Conservation (phyloP, 208 protist species). For the Trypanosoma melophagium region DNA sequence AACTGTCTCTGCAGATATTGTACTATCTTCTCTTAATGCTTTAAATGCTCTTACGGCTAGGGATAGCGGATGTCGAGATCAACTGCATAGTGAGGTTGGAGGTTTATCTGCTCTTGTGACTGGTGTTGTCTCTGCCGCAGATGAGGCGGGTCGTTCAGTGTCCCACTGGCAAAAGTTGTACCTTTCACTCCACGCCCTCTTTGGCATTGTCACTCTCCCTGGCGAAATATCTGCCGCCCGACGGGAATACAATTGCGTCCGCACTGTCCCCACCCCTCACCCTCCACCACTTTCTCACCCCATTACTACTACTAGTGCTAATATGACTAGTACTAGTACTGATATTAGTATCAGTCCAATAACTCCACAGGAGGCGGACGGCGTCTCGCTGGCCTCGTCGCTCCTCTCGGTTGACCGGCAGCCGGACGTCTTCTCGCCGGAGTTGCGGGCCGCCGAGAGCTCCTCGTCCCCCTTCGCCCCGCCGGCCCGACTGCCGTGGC, state of each 20-base stretch:
- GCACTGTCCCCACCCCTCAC: not conserved
- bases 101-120: slow-evolving; percentile 43
- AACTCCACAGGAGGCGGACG: no score
- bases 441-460: slow-evolving; percentile 34
- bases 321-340: no score
- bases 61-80: slow-evolving; percentile 21
- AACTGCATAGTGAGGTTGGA: slow-evolving; percentile 29
- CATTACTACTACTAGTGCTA: no score
- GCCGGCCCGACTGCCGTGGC: slow-evolving; percentile 42
- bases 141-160: slow-evolving; percentile 19
- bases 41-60: slow-evolving; percentile 21
- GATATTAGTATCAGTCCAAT: no score
- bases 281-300: no score
- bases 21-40: slow-evolving; percentile 18
- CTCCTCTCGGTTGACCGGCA: slow-evolving; percentile 53
- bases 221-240: not conserved
- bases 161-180: slow-evolving; percentile 65
- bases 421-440: slow-evolving; percentile 60
- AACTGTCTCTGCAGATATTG: slow-evolving; percentile 4
- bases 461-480: slow-evolving; percentile 24
- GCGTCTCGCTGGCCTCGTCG: not conserved
- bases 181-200: slow-evolving; percentile 45
- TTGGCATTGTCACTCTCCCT: slow-evolving; percentile 55
- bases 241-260: not conserved
- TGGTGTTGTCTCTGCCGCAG: slow-evolving; percentile 40